Conservation (phyloP, 352 stramenopile species). For the Pythium brassicae region DNA sequence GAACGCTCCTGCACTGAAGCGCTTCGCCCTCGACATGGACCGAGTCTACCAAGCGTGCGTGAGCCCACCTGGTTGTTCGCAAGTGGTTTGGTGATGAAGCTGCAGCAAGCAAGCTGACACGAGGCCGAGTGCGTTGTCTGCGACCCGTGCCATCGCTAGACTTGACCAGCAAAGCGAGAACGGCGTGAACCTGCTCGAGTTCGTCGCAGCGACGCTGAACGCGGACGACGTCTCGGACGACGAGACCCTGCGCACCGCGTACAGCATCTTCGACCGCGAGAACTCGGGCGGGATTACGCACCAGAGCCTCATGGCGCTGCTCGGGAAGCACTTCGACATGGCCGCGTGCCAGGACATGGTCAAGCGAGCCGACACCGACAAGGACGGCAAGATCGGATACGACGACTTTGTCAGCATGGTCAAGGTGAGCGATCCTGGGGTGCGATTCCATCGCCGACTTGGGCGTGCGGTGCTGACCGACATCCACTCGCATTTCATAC, state of each 20-base stretch:
- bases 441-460: too few relatives aligned
- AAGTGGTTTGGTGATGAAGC: not conserved
- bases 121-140: not conserved
- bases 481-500: not conserved
- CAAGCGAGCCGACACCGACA: constrained; percentile 49
- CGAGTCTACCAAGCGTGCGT: constrained; percentile 57
- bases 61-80: not conserved
- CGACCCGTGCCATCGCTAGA: constrained; percentile 14
- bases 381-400: constrained; percentile 66
- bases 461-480: not conserved
- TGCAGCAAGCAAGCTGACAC: not conserved
- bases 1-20: constrained; percentile 35
- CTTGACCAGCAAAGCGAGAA: constrained; percentile 74
- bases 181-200: constrained; percentile 74
- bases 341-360: constrained; percentile 62
- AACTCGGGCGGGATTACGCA: constrained; percentile 53
- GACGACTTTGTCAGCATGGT: constrained; percentile 73
- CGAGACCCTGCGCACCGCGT: constrained; percentile 44
- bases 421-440: constrained; percentile 16
- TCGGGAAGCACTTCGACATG: constrained; percentile 60
- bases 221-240: constrained; percentile 56
- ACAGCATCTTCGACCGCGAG: constrained; percentile 61
- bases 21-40: constrained; percentile 62
- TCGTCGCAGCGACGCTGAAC: constrained; percentile 66
- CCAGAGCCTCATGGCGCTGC: constrained; percentile 40